A percentile compares a stretch with the other conserved stretches of the same genome.
phyloP scores from a whole-genome alignment of 108 stramenopile species.

The Pseudonitzschia pungens region DNA sequence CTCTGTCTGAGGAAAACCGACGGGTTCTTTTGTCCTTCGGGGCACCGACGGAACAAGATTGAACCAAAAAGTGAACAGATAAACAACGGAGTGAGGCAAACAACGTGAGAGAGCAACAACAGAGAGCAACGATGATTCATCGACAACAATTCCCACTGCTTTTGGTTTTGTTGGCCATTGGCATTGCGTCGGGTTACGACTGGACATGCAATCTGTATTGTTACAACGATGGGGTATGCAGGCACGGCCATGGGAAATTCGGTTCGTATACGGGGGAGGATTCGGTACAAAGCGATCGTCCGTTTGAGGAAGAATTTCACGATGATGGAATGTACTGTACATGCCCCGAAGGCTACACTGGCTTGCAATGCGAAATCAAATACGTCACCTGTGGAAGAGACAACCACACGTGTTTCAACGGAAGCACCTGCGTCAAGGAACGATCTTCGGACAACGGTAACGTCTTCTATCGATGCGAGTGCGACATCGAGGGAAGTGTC shows the following conservation, averaged over 20 bases:
- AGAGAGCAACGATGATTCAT: conserved; percentile 1
- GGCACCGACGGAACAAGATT: too few species aligned
- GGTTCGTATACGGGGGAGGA: conserved; percentile 29
- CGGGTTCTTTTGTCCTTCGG: too few species aligned
- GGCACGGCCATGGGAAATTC: conserved; percentile 33
- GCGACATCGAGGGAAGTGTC: conserved; percentile 17
- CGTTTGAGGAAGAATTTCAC: conserved; percentile 19
- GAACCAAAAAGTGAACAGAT: too few species aligned
- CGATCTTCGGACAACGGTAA: conserved; percentile 3
- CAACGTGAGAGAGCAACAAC: not conserved
- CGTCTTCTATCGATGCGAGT: conserved; percentile 36
- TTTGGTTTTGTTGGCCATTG: not conserved
- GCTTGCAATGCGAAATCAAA: conserved; percentile 59
- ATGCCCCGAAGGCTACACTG: conserved; percentile 55
- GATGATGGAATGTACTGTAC: conserved; percentile 60
- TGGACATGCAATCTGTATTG: conserved; percentile 38
- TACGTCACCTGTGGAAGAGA: conserved; percentile 40
- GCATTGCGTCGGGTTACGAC: conserved; percentile 17
- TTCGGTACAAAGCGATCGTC: conserved; percentile 6
- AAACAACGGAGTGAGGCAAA: too few species aligned
- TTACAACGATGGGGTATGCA: conserved; percentile 33
- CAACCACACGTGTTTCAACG: conserved; percentile 51
- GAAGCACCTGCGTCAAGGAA: conserved; percentile 38
- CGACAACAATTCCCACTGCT: not conserved
- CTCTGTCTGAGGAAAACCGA: too few species aligned